phyloP scores from a whole-genome alignment of 495 filamentous ascomycete genomes.

The Penicillium longicatenatum region DNA sequence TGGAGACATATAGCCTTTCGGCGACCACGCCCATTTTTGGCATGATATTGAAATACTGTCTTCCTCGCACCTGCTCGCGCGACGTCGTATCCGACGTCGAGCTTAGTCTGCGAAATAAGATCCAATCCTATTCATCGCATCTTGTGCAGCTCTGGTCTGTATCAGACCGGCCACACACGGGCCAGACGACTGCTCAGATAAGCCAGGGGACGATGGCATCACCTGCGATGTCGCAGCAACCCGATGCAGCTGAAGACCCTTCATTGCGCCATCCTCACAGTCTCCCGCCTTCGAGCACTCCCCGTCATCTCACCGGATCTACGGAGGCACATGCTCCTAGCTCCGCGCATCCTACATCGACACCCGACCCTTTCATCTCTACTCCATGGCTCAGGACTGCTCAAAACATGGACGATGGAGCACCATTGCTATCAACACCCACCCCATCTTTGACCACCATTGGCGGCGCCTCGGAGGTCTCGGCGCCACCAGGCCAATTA shows the following conservation, averaged over 20 bases:
- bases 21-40: slow-evolving; percentile 42
- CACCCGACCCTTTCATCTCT: slow-evolving; percentile 31
- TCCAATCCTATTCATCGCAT: slow-evolving; percentile 36
- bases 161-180: slow-evolving; percentile 11
- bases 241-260: slow-evolving; percentile 11
- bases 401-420: slow-evolving; percentile 32
- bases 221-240: slow-evolving; percentile 16
- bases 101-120: slow-evolving; percentile 30
- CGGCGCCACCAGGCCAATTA: slow-evolving; percentile 24
- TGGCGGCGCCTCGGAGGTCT: slow-evolving; percentile 24
- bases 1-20: slow-evolving; percentile 43
- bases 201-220: slow-evolving; percentile 10
- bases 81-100: slow-evolving; percentile 30
- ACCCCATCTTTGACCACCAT: slow-evolving; percentile 35
- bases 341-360: slow-evolving; percentile 5
- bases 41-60: slow-evolving; percentile 32
- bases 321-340: slow-evolving; percentile 6
- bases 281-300: slow-evolving; percentile 5
- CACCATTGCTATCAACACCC: slow-evolving; percentile 34
- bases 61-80: slow-evolving; percentile 15
- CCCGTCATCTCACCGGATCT: slow-evolving; percentile 16
- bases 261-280: slow-evolving; percentile 2
- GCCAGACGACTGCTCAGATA: slow-evolving; percentile 4
- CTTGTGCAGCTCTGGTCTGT: slow-evolving; percentile 36
- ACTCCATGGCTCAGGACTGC: slow-evolving; percentile 37